A percentile compares a stretch with the other conserved stretches of the same genome.
phyloP scores from a whole-genome alignment of 345 rosid genomes.

The Citrus inodora region DNA sequence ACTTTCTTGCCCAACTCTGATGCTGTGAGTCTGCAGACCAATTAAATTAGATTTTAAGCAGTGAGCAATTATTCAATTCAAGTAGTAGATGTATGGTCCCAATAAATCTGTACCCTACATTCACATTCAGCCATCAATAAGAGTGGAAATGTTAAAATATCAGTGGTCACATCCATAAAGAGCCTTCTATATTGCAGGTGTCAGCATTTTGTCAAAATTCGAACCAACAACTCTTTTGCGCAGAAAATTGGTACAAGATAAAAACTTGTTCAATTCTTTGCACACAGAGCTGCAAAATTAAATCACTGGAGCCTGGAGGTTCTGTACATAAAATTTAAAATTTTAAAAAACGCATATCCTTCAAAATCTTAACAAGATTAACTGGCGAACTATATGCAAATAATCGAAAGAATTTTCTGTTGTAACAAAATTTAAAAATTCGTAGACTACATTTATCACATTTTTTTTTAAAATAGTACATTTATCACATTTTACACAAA shows the following conservation, averaged over 20 bases:
- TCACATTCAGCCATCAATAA: not conserved
- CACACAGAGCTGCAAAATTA: not conserved
- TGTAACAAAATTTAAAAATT: not conserved
- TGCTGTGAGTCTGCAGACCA: conserved; percentile 67
- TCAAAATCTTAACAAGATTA: not conserved
- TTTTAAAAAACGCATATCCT: too few relatives aligned
- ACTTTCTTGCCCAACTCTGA: conserved; percentile 60
- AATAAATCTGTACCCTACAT: not conserved
- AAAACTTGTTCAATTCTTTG: not conserved
- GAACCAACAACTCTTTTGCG: not conserved
- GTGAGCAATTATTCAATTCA: conserved; percentile 1
- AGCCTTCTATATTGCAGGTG: not conserved
- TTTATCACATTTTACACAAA: not conserved
- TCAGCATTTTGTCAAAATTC: not conserved
- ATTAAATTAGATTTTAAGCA: conserved; percentile 4
- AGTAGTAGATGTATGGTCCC: not conserved
- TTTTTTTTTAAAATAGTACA: not conserved
- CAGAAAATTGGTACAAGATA: not conserved
- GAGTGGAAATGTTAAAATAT: not conserved
- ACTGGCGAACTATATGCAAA: not conserved
- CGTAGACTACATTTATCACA: not conserved
- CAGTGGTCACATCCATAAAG: too few relatives aligned
- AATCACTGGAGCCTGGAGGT: too few relatives aligned
- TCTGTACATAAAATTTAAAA: too few relatives aligned
- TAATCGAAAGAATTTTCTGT: not conserved